These are phyloP conservation scores for Leishmania tarentolae DNA, from an alignment of 208 protist species.

Conservation along the genomic window DNA sequence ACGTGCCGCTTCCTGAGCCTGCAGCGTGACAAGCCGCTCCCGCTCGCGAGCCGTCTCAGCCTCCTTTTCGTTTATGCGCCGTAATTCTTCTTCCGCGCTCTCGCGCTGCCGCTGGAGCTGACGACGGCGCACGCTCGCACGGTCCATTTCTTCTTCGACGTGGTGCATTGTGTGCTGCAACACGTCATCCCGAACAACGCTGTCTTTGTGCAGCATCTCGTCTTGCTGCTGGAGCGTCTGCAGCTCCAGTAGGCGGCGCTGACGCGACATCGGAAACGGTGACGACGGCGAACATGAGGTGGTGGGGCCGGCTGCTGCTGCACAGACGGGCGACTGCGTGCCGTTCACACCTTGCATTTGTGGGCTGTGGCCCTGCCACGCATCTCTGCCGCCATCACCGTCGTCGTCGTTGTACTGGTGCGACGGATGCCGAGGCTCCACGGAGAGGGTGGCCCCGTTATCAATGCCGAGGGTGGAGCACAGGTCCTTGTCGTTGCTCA, in stretches of 20 bases:
- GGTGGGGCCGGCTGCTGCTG: neutral
- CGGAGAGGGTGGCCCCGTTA: conserved; percentile 56
- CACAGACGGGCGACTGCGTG: neutral
- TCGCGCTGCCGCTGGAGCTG: conserved; percentile 41
- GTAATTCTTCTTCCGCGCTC: conserved; percentile 41
- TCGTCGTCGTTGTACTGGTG: neutral
- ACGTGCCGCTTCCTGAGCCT: conserved; percentile 42
- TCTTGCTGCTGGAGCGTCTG: conserved; percentile 71
- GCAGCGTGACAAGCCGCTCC: conserved; percentile 33
- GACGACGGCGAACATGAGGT: neutral
- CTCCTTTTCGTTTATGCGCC: conserved; percentile 32
- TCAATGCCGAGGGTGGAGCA: conserved; percentile 62
- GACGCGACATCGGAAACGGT: conserved; percentile 34
- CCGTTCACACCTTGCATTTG: neutral
- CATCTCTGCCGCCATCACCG: neutral
- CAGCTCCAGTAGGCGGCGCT: conserved; percentile 55
- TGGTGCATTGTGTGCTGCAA: conserved; percentile 38
- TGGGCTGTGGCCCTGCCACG: neutral
- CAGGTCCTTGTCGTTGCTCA: conserved; percentile 43
- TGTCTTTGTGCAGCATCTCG: conserved; percentile 35
- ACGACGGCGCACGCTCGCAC: conserved; percentile 25
- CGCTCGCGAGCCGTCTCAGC: conserved; percentile 35
- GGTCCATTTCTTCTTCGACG: conserved; percentile 40
- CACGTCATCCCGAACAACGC: conserved; percentile 26
- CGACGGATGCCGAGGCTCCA: conserved; percentile 32